Base-by-base conservation (phyloP, 306 rosid species). In the Pyrus communis region DNA sequence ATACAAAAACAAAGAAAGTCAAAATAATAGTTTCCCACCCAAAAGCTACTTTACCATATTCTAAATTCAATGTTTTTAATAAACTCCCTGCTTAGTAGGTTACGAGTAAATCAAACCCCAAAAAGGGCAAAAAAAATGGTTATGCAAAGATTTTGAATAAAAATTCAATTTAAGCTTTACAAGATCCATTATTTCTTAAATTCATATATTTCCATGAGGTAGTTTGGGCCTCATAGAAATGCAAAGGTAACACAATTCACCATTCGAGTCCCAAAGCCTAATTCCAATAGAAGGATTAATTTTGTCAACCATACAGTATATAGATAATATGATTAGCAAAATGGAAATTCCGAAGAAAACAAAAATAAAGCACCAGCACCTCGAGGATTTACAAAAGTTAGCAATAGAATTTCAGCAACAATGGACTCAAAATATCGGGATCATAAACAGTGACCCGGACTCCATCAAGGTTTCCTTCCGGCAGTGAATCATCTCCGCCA, bases 361-460 rank as follows among this genome's bases (percentile, higher is more conserved):
- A 1, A 22, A 35, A 30, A 70, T 31, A 46, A 57, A 31, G 31
- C 69, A 65, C n/a, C 58, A 54, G 19, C 45, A 54, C 78, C 66
- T 31, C 21, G 23, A 62, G 75, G 63, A 74, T 82, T 38, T 78
- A 78, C 85, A 82, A 8, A 30, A 22, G 69, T 57, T 19, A 52
- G 67, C 25, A 57, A 58, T 27, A 46, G 5, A 57, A 59, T 38
- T 43, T 23, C 18, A 35, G 11, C 70, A 46, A 85, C 77, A 78
- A 73, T 51, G 60, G 76, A 77, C 35, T 67, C 69, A 19, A 31
- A 51, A 52, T 65, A 61, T 70, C 58, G 49, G 30, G 51, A 35
- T 76, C 25, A 64, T 55, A 42, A 72, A 40, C 80, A 40, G 67
- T 51, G 45, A 51, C 28, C 76, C 28, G 1, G 71, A 54, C 74